phyloP scores from a whole-genome alignment of 139 green algal genomes.

The Chlorella sp. region DNA sequence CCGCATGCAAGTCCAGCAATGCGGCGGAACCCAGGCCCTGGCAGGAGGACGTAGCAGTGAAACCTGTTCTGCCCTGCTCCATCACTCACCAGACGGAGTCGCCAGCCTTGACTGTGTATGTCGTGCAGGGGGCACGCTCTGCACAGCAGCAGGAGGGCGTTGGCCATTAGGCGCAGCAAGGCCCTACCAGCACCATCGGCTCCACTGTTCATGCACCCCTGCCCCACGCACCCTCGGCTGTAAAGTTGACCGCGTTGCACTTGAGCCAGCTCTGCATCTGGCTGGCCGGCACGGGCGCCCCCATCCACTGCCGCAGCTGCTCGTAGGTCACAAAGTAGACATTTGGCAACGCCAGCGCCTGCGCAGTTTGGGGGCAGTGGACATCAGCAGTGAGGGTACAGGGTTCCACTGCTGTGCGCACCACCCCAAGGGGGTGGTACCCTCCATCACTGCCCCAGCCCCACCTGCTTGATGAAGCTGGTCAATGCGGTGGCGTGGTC shows the following conservation, averaged over 20 bases:
- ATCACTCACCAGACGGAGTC: conserved; percentile 27
- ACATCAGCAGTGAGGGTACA: background rate
- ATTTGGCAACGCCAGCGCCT: conserved; percentile 4
- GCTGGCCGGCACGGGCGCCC: background rate
- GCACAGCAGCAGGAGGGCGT: background rate
- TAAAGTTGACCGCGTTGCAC: conserved; percentile 18
- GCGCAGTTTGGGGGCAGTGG: background rate
- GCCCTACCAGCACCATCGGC: too few relatives aligned
- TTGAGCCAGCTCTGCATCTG: conserved; percentile 26
- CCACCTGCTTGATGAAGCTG: conserved; percentile 11
- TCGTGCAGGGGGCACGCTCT: conserved; percentile 23
- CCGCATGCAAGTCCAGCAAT: too few relatives aligned
- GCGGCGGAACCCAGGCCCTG: too few relatives aligned
- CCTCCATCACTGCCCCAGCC: too few relatives aligned
- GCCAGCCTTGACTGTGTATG: conserved; percentile 11
- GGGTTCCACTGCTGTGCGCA: background rate
- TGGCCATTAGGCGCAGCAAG: background rate
- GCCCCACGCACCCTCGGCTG: background rate
- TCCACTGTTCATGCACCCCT: background rate
- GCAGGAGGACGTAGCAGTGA: too few relatives aligned
- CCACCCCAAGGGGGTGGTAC: too few relatives aligned
- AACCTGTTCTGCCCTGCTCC: too few relatives aligned
- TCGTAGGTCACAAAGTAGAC: conserved; percentile 9
- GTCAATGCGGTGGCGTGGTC: background rate
- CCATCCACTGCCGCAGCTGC: conserved; percentile 1